Conservation (phyloP, 768 basidiomycete genomes). For the Amanita rubescens region DNA sequence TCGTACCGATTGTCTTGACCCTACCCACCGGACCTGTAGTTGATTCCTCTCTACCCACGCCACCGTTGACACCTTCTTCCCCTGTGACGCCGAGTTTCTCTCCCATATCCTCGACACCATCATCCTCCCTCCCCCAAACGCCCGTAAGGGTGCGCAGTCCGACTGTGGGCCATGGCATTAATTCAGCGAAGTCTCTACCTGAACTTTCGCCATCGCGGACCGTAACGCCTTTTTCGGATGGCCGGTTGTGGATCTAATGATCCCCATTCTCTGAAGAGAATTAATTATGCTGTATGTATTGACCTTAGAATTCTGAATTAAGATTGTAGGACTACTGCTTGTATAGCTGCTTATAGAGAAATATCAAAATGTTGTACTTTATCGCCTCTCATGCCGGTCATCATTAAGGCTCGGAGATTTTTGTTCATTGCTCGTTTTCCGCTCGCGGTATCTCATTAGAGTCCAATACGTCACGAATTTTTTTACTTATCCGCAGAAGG, state of each 20-base stretch:
- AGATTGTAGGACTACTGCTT: not conserved
- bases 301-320: not conserved
- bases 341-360: not conserved
- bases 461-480: too few species aligned
- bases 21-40: not conserved
- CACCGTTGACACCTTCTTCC: not conserved
- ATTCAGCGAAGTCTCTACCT: not conserved
- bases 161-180: too few species aligned
- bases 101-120: not conserved
- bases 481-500: too few species aligned
- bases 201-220: not conserved
- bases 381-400: too few species aligned
- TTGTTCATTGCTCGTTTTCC: too few species aligned
- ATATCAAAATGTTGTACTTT: not conserved
- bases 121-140: not conserved
- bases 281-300: not conserved
- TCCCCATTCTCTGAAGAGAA: not conserved
- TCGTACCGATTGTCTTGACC: not conserved
- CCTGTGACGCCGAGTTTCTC: not conserved
- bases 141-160: not conserved
- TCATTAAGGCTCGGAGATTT: too few species aligned
- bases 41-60: not conserved
- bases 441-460: too few species aligned
- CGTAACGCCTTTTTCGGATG: not conserved
- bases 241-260: not conserved